Base-by-base conservation (phyloP, 2,329 filamentous ascomycete genomes). In the Cercospora nicotianae region DNA sequence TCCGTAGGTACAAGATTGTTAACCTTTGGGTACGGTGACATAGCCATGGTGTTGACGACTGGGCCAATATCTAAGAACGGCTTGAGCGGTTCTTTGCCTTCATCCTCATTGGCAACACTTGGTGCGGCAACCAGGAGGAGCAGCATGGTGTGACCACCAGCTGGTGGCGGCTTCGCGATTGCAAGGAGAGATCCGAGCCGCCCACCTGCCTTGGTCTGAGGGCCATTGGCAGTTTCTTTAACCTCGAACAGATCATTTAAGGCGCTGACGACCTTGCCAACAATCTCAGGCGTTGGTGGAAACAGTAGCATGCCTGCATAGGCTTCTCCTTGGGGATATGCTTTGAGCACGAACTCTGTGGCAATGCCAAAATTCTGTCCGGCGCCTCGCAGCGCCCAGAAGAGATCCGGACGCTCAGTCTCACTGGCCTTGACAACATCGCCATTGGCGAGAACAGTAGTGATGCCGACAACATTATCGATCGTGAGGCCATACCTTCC, bases 401-500 rank as follows among this genome's bases (percentile, higher is more conserved):
- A 86, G 3, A 85, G 76, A 57, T 85, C 83, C 0, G 74, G 28
- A 42, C 87, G 81, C 70, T 85, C 79, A 0, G 74, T 73, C 12
- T 79, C 76, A 1, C 82, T 85, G 0, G 79, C 77, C 1, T 72
- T 77, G 10, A 80, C 75, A 33, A 81, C 73, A 5, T 72, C 70
- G 0, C 82, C 82, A 63, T 80, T 75, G 0, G 81, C 81, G 9
- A 82, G 75, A 1, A 83, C 81, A 0, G 83, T 74, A 1, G 76
- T 78, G 9, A 75, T 79, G 0, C 76, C 74, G 0, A 76, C 79
- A 6, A 87, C 77, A 67, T 83, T 82, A 75, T 86, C 85, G 60
- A 86, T 83, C 0, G 81, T 81, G 6, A 89, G 79, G 0, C 89
- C 89, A 63, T 87, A 79, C 33, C 80, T 78, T 0, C 85, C 84